Base-by-base conservation (phyloP, 2,329 filamentous ascomycete species). In the Metarhizium anisopliae region DNA sequence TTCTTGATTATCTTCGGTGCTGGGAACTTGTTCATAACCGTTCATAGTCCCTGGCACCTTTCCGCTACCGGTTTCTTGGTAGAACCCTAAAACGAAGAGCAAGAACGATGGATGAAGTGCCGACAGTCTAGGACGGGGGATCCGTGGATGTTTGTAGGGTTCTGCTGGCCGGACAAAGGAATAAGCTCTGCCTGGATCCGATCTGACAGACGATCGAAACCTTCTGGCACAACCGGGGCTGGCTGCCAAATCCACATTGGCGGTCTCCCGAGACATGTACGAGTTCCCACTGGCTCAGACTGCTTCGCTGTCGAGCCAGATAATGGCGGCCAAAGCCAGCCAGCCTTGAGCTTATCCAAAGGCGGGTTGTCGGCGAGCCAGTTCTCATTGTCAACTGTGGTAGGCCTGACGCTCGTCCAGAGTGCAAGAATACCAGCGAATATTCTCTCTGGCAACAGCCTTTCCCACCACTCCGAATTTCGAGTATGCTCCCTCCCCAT, bases 211-310 rank as follows among this genome's bases (percentile, higher is more conserved):
- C 38, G 50, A 58, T 58, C 51, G 51, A 54, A 60, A 58, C 54
- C 59, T 59, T 58, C 53, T 30, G 32, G 49, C 55, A 40, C 50
- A 47, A 35, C 52, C 54, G 55, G 47, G 49, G 52, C 55, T 54
- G 49, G 51, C 50, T 47, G 43, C 52, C 51, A 56, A 62, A 50
- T 40, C 51, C 56, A 58, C 56, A 55, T 49, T 58, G 58, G 60
- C 56, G 58, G 53, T 61, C 47, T 61, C 60, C 60, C 60, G 61
- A 67, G 63, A 64, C 61, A 66, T 66, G 62, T 58, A 61, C 57
- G 57, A 55, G 54, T 59, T 59, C 58, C 56, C 53, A 59, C 55
- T 60, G 57, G 57, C 43, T 47, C 43, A 50, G 4, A 55, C 47
- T 51, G 53, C 55, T 18, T 51, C 38, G 52, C 51, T 56, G 53